These are phyloP conservation scores for Penicillium hordei DNA, from an alignment of 2,329 filamentous ascomycete genomes.

Conservation along the genomic window DNA sequence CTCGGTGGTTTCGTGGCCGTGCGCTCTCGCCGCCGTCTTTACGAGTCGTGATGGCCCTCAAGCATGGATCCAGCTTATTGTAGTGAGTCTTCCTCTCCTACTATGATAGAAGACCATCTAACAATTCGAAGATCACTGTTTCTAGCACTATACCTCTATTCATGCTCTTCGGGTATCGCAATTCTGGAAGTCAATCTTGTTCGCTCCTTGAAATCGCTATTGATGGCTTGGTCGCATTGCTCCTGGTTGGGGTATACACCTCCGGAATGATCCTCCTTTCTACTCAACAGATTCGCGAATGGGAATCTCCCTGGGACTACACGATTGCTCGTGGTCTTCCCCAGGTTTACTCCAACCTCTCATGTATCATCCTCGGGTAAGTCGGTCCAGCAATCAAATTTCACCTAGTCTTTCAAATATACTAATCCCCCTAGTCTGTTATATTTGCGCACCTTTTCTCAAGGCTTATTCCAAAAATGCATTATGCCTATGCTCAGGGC, in stretches of 20 bases:
- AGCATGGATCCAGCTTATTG: neutral
- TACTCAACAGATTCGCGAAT: neutral
- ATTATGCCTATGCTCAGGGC: neutral
- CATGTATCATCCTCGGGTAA: neutral
- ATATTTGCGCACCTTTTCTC: neutral
- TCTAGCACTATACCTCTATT: neutral
- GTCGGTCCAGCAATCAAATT: neutral
- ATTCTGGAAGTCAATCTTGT: neutral
- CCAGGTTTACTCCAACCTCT: constrained; percentile 3
- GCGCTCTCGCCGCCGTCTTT: neutral
- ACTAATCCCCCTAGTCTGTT: neutral
- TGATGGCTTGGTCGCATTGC: neutral
- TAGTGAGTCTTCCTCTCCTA: neutral
- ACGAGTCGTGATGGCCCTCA: neutral
- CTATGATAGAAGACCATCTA: neutral
- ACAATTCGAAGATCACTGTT: neutral
- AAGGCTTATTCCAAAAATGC: neutral
- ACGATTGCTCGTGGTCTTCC: neutral
- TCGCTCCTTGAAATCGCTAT: neutral
- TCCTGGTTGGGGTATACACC: neutral
- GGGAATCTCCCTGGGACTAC: neutral
- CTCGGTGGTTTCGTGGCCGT: neutral
- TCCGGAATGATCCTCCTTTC: neutral
- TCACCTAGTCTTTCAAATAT: neutral
- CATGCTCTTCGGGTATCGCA: neutral